phyloP scores from a whole-genome alignment of 2,329 filamentous ascomycete genomes.

The Colletotrichum sp. region DNA sequence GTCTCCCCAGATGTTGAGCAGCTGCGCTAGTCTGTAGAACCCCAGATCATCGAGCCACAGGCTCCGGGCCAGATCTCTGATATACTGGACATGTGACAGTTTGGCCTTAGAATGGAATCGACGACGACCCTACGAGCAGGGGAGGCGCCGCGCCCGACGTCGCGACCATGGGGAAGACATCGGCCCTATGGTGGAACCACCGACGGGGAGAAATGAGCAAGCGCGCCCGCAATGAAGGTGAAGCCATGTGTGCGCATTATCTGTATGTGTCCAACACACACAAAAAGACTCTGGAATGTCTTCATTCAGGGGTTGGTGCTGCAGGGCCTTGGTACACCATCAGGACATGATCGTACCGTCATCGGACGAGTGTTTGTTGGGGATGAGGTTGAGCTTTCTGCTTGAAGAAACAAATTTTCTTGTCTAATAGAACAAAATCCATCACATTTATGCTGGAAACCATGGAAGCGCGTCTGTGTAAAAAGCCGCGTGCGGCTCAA shows the following conservation, averaged over 20 bases:
- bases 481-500: neutral
- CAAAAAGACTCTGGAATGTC: neutral
- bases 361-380: neutral
- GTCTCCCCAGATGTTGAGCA: neutral
- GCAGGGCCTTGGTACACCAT: neutral
- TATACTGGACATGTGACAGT: neutral
- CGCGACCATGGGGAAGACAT: neutral
- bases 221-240: neutral
- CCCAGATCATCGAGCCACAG: neutral
- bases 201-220: neutral
- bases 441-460: neutral
- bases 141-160: neutral
- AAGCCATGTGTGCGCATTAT: neutral
- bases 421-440: neutral
- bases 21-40: neutral
- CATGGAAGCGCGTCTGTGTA: neutral
- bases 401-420: neutral
- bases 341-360: neutral
- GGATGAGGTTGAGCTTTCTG: neutral
- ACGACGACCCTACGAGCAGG: neutral
- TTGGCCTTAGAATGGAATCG: neutral
- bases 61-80: neutral
- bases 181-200: slow-evolving; percentile 2
- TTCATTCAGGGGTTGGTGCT: neutral
- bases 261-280: neutral